A percentile compares a stretch with the other conserved stretches of the same genome.
Evolutionary conservation across 768 basidiomycete species (phyloP).

Genomic region (Mycena kentingensis): DNA sequence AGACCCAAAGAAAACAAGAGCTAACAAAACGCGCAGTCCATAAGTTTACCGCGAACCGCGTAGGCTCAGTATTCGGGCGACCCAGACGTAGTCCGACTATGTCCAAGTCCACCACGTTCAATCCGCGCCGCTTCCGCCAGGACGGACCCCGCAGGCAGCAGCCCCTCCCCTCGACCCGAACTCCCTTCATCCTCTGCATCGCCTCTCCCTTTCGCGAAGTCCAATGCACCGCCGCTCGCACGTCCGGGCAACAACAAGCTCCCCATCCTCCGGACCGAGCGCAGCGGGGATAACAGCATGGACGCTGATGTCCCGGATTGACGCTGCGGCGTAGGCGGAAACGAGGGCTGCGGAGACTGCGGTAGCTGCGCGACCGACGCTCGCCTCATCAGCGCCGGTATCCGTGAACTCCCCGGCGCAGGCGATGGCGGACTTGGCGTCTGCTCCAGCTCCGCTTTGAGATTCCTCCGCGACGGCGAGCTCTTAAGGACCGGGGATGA

Average conservation of each 20-base stretch:
- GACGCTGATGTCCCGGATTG: conserved; percentile 15
- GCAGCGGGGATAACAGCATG: conserved; percentile 19
- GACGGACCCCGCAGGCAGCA: conserved; percentile 22
- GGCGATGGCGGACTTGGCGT: conserved; percentile 21
- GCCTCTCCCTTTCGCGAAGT: conserved; percentile 22
- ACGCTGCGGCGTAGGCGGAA: conserved; percentile 34
- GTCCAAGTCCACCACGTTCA: conserved; percentile 22
- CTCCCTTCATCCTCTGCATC: conserved; percentile 13
- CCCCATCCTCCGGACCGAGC: conserved; percentile 25
- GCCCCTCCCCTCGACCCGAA: conserved; percentile 12
- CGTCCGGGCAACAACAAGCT: conserved; percentile 24
- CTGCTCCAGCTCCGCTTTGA: background rate
- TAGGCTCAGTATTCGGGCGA: background rate
- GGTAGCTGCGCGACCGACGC: conserved; percentile 32
- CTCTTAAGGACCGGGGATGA: conserved; percentile 30
- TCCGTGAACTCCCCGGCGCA: conserved; percentile 14
- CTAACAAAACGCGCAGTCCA: background rate
- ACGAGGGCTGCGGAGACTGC: conserved; percentile 30
- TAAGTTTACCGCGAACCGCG: background rate
- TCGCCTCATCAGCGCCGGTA: conserved; percentile 23
- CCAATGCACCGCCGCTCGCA: conserved; percentile 25
- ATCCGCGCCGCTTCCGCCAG: conserved; percentile 35
- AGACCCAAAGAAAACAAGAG: background rate
- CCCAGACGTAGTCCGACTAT: background rate
- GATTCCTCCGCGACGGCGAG: no score